Base-by-base conservation (phyloP, 805 yeast species). In the Candida xyloterini region DNA sequence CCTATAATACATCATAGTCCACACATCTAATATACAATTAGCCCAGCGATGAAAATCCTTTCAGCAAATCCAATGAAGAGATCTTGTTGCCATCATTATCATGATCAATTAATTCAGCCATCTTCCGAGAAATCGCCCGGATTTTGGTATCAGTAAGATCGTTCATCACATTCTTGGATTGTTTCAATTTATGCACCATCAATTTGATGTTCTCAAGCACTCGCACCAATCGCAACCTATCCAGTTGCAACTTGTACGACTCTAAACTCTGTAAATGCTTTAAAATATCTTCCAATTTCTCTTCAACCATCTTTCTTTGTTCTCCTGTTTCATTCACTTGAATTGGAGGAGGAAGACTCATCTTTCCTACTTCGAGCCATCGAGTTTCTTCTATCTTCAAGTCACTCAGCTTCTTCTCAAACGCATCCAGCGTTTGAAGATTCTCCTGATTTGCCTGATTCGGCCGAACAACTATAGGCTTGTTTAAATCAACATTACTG, bases 401-500 rank as follows among this genome's bases (percentile, higher is more conserved):
- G 15, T 63, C 62, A 9, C 54, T 51, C 35, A 80, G 59, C 46
- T 76, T 70, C 22, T 61, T 53, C 25, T 67, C 65, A 49, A 74
- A 75, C 26, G 71, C 60, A 23, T 68, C 64, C 14, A 81, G 58
- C 35, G 74, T 76, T 30, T 67, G 63, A 26, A 52, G 44, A 52
- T 83, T 82, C 27, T 73, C 65, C 7, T 63, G 58, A 51, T 84
- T 84, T 33, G 76, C 68, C n/a, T 76, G 74, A 55, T 84, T 84
- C 1, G 86, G 82, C 25, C 68, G 57, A 24, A 74, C 52, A 6
- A 66, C 59, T 7, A 59, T 57, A 9, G 61, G 61, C 9, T 28
- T 44, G 26, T 56, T 38, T 61, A 59, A 32, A 52, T 59, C 37
- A 56, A 60, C 15, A 4, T 52, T 53, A 15, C 48, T 38, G 9